Evolutionary conservation across 2,329 filamentous ascomycete species (phyloP), one percentile per base, ranked within the genome.

Genomic region (Malbranchea cinnamomea): DNA sequence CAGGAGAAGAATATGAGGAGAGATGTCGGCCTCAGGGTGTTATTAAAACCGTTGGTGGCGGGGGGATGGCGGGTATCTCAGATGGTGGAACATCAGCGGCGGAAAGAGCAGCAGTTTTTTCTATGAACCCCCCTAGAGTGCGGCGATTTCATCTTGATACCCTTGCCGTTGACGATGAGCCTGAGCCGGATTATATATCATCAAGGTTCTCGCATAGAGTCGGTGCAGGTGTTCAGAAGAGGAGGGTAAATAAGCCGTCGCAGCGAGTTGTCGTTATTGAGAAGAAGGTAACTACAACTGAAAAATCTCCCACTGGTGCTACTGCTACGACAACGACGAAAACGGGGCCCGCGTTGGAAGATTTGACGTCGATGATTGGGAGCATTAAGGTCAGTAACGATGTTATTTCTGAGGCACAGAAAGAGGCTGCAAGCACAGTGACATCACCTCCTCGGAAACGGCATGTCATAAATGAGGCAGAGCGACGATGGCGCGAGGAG

Each of bases 121-220:
- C 11, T 29, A 5, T 26, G 14, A 12, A 18, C 14, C 15, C 25
- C 17, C 28, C 36, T 26, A 24, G 47, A 4, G 35, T 59, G 23
- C 52, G 55, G 6, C 47, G 52, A 10, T 59, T 59, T 34, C 54
- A 58, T 33, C 56, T 59, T 23, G 50, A 53, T 4, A 39, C 50
- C 22, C 47, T 52, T 10, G 25, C 12, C n/a, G 16, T n/a, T 2
- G 30, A 31, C 18, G 29, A 31, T 21, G 28, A 28, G 10, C 20
- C 10, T 6, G 30, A 28, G 18, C 6, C 24, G n/a, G 20, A 26
- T 17, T 13, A 17, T 15, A 30, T 36, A 15, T n/a, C n/a, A n/a
- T n/a, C 13, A 23, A 33, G 24, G 15, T 39, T 38, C 19, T 40
- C 51, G 5, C 41, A 45, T 3, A 48, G 44, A 5, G 38, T 41